These are phyloP conservation scores for Strobilomyces echinocephalus DNA, from an alignment of 768 basidiomycete genomes.

Conservation along the genomic window DNA sequence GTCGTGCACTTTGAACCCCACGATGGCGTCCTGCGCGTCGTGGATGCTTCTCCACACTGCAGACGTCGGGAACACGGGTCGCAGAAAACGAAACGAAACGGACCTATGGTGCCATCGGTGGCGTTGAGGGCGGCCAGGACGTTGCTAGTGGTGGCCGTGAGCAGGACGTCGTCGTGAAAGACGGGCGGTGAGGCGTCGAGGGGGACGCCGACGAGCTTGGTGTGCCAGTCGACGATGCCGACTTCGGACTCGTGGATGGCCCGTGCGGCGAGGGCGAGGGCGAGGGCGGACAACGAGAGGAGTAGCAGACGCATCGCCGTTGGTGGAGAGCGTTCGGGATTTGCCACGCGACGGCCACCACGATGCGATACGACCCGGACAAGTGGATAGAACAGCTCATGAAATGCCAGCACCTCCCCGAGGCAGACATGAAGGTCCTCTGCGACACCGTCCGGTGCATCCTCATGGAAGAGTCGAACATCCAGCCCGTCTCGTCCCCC, in stretches of 20 bases:
- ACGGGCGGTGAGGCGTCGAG: conserved; percentile 50
- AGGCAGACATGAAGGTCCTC: conserved; percentile 88
- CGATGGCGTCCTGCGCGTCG: conserved; percentile 63
- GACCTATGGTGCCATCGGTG: conserved; percentile 67
- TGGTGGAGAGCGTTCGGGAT: not conserved
- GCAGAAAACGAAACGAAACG: conserved; percentile 4
- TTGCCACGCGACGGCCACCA: conserved; percentile 1
- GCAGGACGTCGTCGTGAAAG: conserved; percentile 55
- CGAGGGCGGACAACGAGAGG: conserved; percentile 13
- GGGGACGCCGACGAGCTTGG: conserved; percentile 68
- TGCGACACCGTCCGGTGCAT: conserved; percentile 87
- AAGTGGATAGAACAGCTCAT: conserved; percentile 89
- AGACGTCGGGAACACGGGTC: conserved; percentile 3
- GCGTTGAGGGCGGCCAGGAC: conserved; percentile 71
- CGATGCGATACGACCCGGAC: conserved; percentile 49
- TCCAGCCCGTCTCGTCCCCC: conserved; percentile 91
- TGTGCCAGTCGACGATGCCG: conserved; percentile 87
- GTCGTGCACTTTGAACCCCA: conserved; percentile 53
- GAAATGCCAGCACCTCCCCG: conserved; percentile 82
- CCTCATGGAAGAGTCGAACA: conserved; percentile 94
- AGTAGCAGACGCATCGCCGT: conserved; percentile 19
- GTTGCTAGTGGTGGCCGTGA: conserved; percentile 68
- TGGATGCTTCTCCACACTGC: conserved; percentile 80
- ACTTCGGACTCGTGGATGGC: conserved; percentile 72
- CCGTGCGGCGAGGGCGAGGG: conserved; percentile 27